These are phyloP conservation scores for Suillus brevipes DNA, from an alignment of 768 basidiomycete genomes.

Conservation along the genomic window DNA sequence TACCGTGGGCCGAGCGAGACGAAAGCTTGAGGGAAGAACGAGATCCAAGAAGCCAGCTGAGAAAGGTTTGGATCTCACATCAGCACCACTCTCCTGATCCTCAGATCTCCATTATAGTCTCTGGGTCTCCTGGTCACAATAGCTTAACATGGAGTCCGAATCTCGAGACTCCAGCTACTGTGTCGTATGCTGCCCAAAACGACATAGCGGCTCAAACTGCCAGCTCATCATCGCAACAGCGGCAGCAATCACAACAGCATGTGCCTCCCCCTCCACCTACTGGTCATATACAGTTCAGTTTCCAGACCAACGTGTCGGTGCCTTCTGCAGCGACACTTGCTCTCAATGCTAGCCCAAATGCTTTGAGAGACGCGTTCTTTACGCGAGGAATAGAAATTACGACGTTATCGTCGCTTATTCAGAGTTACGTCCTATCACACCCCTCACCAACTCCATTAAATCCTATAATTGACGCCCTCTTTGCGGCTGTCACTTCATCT, in stretches of 20 bases:
- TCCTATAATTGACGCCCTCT: conserved; percentile 52
- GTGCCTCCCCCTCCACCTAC: conserved; percentile 14
- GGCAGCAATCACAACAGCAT: conserved; percentile 29
- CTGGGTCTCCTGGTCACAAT: conserved; percentile 20
- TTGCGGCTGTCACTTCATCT: conserved; percentile 45
- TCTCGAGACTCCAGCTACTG: conserved; percentile 35
- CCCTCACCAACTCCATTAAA: conserved; percentile 52
- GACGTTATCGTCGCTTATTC: conserved; percentile 55
- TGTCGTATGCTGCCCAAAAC: conserved; percentile 37
- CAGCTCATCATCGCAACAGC: conserved; percentile 36
- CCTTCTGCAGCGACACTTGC: conserved; percentile 29
- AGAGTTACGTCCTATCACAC: conserved; percentile 47
- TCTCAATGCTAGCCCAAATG: conserved; percentile 28
- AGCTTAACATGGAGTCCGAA: conserved; percentile 42
- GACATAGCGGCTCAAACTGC: conserved; percentile 18
- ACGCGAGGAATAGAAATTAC: conserved; percentile 44
- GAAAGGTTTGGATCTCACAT: conserved; percentile 40
- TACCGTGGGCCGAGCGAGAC: conserved; percentile 59
- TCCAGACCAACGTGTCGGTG: conserved; percentile 48
- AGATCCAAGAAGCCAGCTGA: conserved; percentile 52
- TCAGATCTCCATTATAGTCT: conserved; percentile 13
- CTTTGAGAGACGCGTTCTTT: conserved; percentile 34
- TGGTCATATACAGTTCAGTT: conserved; percentile 44
- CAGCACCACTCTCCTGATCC: conserved; percentile 2
- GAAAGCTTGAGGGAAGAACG: conserved; percentile 57